These are phyloP conservation scores for Mucor indicus DNA, from an alignment of 371 early-diverging fungal genomes.

Conservation along the genomic window DNA sequence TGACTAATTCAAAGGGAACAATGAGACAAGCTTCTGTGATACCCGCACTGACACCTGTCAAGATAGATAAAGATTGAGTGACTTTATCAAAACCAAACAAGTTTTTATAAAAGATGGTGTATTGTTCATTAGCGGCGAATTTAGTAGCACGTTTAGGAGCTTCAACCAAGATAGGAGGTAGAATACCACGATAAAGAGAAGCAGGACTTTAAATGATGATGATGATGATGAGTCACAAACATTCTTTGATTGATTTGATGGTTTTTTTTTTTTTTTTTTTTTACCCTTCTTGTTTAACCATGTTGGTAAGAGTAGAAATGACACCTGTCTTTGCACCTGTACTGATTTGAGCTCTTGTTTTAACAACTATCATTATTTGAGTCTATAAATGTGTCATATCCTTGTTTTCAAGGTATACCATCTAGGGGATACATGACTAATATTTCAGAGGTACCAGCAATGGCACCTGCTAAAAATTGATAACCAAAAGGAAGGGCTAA, in stretches of 20 bases:
- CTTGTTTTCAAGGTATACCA: constrained; percentile 37
- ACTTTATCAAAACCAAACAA: constrained; percentile 68
- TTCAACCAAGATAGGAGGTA: constrained; percentile 96
- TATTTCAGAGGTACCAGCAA: constrained; percentile 96
- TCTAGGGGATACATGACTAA: constrained; percentile 96
- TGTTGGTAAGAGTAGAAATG: constrained; percentile 52
- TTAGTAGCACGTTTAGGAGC: constrained; percentile 98
- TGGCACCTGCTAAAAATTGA: constrained; percentile 90
- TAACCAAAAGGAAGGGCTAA: constrained; percentile 88
- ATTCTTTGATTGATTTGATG: no score
- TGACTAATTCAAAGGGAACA: constrained; percentile 92
- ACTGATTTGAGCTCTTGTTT: constrained; percentile 95
- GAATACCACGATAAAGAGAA: constrained; percentile 90
- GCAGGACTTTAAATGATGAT: constrained; percentile 45
- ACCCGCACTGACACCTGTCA: constrained; percentile 94
- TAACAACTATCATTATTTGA: constrained; percentile 66
- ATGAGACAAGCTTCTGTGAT: constrained; percentile 91
- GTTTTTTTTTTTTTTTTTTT: no score
- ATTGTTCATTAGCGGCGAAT: constrained; percentile 93
- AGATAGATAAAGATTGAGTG: constrained; percentile 73
- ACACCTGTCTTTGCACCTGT: constrained; percentile 57
- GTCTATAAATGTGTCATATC: background rate
- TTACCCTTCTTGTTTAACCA: constrained; percentile 91
- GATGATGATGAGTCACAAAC: constrained; percentile 8
- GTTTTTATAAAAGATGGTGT: constrained; percentile 67